Evolutionary conservation across 2,329 filamentous ascomycete species (phyloP).

Genomic region (Helminthosporium solani): DNA sequence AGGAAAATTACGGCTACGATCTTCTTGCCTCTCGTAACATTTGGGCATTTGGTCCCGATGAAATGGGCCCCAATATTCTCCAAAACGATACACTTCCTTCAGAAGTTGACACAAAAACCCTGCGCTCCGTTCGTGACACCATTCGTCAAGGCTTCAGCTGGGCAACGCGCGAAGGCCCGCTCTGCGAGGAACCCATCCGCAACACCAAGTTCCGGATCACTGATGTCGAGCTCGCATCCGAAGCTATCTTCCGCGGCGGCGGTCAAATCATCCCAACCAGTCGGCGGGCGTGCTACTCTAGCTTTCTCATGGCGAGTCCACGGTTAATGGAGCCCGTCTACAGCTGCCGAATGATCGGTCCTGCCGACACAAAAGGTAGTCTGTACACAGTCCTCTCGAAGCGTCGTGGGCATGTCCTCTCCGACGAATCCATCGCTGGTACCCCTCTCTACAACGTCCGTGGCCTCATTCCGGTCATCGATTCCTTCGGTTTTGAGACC

Average conservation of each 20-base stretch:
- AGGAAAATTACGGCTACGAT: constrained; percentile 97
- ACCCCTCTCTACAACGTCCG: constrained; percentile 91
- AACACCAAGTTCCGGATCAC: constrained; percentile 98
- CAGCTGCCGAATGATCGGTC: constrained; percentile 87
- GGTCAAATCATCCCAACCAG: constrained; percentile 97
- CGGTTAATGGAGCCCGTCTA: constrained; percentile 97
- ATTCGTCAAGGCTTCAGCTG: constrained; percentile 96
- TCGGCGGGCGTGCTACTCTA: constrained; percentile 88
- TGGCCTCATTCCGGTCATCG: constrained; percentile 91
- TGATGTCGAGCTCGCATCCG: constrained; percentile 79
- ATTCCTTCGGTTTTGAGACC: constrained; percentile 97
- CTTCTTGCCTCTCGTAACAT: constrained; percentile 91
- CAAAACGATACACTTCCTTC: constrained; percentile 95
- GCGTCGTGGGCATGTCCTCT: constrained; percentile 85
- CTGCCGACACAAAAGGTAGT: constrained; percentile 81
- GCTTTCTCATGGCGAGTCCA: constrained; percentile 95
- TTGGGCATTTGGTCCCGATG: constrained; percentile 97
- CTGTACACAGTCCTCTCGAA: constrained; percentile 90
- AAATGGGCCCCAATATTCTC: constrained; percentile 90
- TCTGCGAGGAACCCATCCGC: constrained; percentile 98
- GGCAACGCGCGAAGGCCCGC: constrained; percentile 90
- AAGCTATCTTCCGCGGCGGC: constrained; percentile 92
- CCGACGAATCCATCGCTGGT: constrained; percentile 90
- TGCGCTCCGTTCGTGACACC: constrained; percentile 84
- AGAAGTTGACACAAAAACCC: constrained; percentile 89